Base-by-base conservation (phyloP, 2,329 filamentous ascomycete species). In the Sclerotinia trifoliorum region DNA sequence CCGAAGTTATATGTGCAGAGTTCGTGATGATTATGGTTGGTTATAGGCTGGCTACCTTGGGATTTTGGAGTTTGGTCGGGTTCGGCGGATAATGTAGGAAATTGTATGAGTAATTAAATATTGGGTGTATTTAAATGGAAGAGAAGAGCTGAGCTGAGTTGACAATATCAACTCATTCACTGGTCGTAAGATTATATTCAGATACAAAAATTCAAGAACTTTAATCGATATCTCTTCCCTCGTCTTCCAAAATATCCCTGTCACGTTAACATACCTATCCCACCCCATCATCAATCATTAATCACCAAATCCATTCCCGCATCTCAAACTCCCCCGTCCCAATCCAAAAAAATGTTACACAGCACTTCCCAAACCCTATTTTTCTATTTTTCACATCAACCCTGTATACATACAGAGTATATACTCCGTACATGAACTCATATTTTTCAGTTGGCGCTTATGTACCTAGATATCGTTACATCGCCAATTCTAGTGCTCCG, bases 1-100 rank as follows among this genome's bases (percentile, higher is more conserved):
- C 60, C 60, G 32, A 63, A 51, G 10, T 39, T 63, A 15, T 51
- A 63, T 51, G 32, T 63, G 24, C 60, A 51, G n/a, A 24, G 32
- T 26, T 51, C 60, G 15, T 51, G 10, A 63, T 39, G 1, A 10
- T 35, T 3, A 11, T 35, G 42, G 21, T 35, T 35, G 42, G 21
- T 7, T 35, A 35, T 35, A 5, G 32, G 32, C 32, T 35, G 7
- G 15, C 39, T 63, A 0, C 24, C 13, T 32, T 15, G 17, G 15
- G 3, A 2, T 39, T 24, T 13, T 1, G 60, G 60, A 26, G 60
- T 51, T 62, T 62, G 60, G 46, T 39, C 17, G 15, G 8, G 0
- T 21, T 51, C 0, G 29, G 26, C 5, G 46, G 8, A 24, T 26
- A 39, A 39, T 26, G n/a, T 24, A 35, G 1, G 42, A 2, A 8